phyloP scores from a whole-genome alignment of 176 grass and related monocot genomes.

The Musa troglodytarum region DNA sequence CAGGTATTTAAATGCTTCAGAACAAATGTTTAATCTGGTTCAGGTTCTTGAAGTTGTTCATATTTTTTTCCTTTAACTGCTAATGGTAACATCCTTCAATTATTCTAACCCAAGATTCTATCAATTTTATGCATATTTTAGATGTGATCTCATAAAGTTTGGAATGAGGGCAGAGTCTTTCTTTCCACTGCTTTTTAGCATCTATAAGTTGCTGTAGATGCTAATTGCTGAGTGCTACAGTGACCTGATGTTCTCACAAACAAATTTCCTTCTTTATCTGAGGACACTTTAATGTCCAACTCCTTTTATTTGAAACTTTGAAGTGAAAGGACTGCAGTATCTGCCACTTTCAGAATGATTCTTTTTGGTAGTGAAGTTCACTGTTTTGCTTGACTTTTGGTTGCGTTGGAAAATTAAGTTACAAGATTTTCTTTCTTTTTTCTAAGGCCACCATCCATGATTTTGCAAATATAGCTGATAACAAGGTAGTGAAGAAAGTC shows the following conservation, averaged over 20 bases:
- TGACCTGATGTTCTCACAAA: neutral
- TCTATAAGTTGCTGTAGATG: neutral
- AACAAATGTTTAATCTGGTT: neutral
- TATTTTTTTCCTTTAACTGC: neutral
- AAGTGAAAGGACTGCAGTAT: neutral
- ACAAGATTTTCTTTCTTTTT: slow-evolving; percentile 23
- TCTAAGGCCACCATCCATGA: slow-evolving; percentile 61
- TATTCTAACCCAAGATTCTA: neutral
- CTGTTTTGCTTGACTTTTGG: neutral
- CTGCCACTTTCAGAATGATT: neutral
- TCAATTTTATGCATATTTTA: neutral
- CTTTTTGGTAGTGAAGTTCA: neutral
- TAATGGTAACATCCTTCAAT: neutral
- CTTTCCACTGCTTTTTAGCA: neutral
- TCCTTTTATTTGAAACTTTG: neutral
- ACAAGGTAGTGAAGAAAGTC: slow-evolving; percentile 49
- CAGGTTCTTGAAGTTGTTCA: too few relatives aligned
- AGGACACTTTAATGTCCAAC: too few relatives aligned
- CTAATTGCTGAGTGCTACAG: too few relatives aligned
- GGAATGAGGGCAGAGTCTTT: neutral
- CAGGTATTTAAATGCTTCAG: slow-evolving; percentile 45
- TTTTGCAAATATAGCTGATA: slow-evolving; percentile 76
- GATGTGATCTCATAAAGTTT: neutral
- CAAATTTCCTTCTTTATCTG: neutral
- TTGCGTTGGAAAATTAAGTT: neutral